These are phyloP conservation scores for Kernera saxatilis DNA, from an alignment of 345 rosid species.

Conservation along the genomic window DNA sequence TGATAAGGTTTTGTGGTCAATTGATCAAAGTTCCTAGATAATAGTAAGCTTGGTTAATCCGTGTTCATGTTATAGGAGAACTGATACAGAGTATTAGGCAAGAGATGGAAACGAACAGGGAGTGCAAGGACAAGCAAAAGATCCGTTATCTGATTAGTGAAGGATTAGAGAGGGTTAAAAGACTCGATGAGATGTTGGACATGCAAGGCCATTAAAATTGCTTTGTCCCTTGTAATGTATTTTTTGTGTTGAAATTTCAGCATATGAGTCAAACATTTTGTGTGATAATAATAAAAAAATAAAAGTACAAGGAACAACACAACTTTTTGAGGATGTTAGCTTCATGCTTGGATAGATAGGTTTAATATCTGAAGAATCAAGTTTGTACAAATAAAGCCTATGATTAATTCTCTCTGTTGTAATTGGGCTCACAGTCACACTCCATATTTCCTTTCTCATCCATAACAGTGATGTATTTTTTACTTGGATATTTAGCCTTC, in stretches of 20 bases:
- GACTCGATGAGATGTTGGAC: constrained; percentile 74
- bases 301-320: neutral
- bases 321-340: neutral
- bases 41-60: neutral
- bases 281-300: neutral
- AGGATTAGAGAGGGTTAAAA: constrained; percentile 66
- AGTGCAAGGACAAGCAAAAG: constrained; percentile 62
- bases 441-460: too few species aligned
- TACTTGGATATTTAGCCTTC: too few species aligned
- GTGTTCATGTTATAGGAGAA: constrained; percentile 36
- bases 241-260: neutral
- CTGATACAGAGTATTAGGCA: constrained; percentile 54
- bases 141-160: constrained; percentile 68
- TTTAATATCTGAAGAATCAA: too few species aligned
- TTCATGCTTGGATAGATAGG: neutral
- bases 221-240: neutral
- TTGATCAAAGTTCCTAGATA: neutral
- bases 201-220: constrained; percentile 61
- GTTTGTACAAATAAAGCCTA: too few species aligned
- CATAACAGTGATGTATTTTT: too few species aligned
- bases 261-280: neutral
- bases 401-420: too few species aligned
- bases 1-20: neutral
- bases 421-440: too few species aligned
- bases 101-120: constrained; percentile 66